Conservation (phyloP, 2,329 filamentous ascomycete species). For the Blastomyces gilchristii region DNA sequence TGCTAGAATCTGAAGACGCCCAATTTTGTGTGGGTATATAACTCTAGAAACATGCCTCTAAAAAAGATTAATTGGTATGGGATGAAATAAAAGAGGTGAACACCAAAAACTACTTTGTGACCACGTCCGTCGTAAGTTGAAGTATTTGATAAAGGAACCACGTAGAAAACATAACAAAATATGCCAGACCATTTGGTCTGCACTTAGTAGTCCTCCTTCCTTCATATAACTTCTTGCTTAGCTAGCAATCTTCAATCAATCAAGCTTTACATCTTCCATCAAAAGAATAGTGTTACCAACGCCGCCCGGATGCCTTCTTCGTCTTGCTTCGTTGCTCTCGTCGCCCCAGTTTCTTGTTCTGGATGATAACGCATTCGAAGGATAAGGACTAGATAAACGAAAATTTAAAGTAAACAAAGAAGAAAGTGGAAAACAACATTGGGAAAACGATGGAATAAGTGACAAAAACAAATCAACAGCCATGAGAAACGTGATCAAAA, state of each 20-base stretch:
- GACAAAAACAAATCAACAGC: not conserved
- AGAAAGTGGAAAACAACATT: not conserved
- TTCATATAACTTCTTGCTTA: too few relatives aligned
- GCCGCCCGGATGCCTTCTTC: not conserved
- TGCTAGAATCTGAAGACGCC: not conserved
- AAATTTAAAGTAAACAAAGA: conserved; percentile 5
- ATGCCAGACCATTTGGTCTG: too few relatives aligned
- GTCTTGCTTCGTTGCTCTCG: not conserved
- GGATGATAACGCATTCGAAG: not conserved
- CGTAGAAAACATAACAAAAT: not conserved
- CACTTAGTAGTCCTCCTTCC: too few relatives aligned
- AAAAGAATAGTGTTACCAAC: not conserved
- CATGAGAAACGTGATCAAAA: not conserved
- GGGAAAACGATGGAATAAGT: conserved; percentile 8
- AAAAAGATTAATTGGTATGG: not conserved
- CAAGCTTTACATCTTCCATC: too few relatives aligned
- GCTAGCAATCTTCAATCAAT: too few relatives aligned
- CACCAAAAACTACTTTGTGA: too few relatives aligned
- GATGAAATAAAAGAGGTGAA: not conserved
- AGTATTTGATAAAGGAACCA: not conserved
- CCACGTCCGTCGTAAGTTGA: too few relatives aligned
- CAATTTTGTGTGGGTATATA: not conserved
- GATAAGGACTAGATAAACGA: not conserved
- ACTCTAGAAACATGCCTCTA: not conserved
- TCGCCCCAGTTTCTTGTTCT: not conserved